Conservation (phyloP, 2,329 filamentous ascomycete genomes). For the Zymoseptoria tritici region DNA sequence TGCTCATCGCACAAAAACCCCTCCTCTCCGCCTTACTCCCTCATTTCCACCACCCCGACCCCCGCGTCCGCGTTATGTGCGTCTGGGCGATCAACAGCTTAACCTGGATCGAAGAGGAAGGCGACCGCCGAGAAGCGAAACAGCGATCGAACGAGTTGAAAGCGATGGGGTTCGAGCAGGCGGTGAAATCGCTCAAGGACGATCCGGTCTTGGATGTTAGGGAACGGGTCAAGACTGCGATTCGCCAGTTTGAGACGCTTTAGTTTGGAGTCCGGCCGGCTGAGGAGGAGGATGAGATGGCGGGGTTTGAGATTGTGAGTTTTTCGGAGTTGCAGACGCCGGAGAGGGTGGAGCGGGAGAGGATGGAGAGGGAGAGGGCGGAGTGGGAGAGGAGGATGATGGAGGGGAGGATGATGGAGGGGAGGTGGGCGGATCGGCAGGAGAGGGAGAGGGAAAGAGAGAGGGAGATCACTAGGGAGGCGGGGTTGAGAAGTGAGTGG, state of each 20-base stretch:
- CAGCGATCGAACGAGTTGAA: constrained; percentile 63
- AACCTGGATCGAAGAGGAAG: constrained; percentile 69
- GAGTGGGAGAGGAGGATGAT: background rate
- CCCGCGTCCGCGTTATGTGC: constrained; percentile 67
- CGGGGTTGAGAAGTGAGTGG: background rate
- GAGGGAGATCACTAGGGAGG: background rate
- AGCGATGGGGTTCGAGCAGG: constrained; percentile 46
- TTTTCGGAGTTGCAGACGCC: background rate
- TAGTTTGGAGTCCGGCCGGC: constrained; percentile 2
- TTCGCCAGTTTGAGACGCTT: constrained; percentile 56
- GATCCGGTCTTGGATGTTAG: constrained; percentile 76
- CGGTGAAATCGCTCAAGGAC: constrained; percentile 22
- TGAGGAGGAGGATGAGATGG: background rate
- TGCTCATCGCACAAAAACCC: constrained; percentile 68
- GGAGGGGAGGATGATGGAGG: no score
- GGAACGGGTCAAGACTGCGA: constrained; percentile 73
- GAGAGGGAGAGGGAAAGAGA: background rate
- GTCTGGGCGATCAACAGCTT: constrained; percentile 83
- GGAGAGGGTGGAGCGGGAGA: background rate
- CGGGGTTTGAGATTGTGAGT: background rate
- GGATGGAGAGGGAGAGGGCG: background rate
- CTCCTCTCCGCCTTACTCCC: constrained; percentile 65
- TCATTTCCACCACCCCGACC: constrained; percentile 65
- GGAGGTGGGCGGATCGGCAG: no score
- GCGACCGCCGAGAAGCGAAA: constrained; percentile 57